Evolutionary conservation across 2,329 filamentous ascomycete species (phyloP).

Genomic region (Sarocladium kiliense): DNA sequence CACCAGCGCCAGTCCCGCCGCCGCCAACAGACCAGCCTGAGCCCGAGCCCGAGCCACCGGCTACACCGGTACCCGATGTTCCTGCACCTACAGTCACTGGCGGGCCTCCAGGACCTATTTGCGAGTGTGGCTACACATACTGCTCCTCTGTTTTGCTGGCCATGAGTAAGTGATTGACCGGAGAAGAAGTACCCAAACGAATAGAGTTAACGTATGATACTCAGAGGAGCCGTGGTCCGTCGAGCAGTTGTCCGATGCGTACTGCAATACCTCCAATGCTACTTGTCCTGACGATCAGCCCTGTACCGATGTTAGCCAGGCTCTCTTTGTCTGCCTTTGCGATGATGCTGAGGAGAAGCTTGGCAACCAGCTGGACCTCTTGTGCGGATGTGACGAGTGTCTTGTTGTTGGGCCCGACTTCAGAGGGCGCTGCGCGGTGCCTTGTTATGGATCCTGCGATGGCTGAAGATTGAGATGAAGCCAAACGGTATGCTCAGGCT

Average conservation of each 20-base stretch:
- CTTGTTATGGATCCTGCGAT: slow-evolving; percentile 18
- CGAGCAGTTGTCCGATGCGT: slow-evolving; percentile 26
- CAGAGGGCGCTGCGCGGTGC: slow-evolving; percentile 32
- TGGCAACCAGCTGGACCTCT: slow-evolving; percentile 29
- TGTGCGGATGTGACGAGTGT: slow-evolving; percentile 34
- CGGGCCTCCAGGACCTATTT: slow-evolving; percentile 24
- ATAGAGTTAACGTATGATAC: not conserved
- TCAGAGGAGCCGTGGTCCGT: slow-evolving; percentile 28
- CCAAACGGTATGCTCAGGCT: no score
- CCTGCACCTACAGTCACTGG: slow-evolving; percentile 15
- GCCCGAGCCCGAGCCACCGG: slow-evolving; percentile 8
- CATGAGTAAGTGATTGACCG: slow-evolving; percentile 24
- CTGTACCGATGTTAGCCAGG: slow-evolving; percentile 22
- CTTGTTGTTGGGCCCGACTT: slow-evolving; percentile 33
- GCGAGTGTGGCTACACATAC: slow-evolving; percentile 37
- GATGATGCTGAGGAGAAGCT: slow-evolving; percentile 24
- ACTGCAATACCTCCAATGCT: slow-evolving; percentile 32
- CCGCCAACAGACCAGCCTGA: slow-evolving; percentile 15
- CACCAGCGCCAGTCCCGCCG: slow-evolving; percentile 12
- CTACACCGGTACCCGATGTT: slow-evolving; percentile 10
- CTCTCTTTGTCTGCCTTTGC: slow-evolving; percentile 35
- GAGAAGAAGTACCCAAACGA: not conserved
- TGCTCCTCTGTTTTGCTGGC: slow-evolving; percentile 32
- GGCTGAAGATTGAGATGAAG: no score
- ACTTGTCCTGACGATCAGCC: slow-evolving; percentile 25